Base-by-base conservation (phyloP, 2,329 filamentous ascomycete species). In the Monosporascus sp. region DNA sequence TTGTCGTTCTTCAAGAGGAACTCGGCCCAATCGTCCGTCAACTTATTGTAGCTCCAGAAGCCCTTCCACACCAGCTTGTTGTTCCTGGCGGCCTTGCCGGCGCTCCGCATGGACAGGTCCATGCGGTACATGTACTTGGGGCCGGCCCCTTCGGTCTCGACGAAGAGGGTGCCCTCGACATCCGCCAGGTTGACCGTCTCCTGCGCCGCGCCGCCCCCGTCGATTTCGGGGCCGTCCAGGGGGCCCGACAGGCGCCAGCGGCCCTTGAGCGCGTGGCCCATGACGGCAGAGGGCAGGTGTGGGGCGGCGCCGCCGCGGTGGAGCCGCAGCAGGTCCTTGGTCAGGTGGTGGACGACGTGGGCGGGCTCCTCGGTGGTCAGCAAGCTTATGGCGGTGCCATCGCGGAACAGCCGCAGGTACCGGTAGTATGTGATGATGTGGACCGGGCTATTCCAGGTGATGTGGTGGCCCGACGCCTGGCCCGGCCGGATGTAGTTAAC, bases 341-440 rank as follows among this genome's bases (percentile, higher is more conserved):
- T 90, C 20, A 99, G 78, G 63, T 93, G 81, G 52, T 91, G 89
- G 0, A 99, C 90, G 14, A 97, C 89, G 18, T 95, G 89, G n/a
- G 80, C 73, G 1, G 94, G 94, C 66, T 96, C 90, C 5, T 81
- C 73, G 0, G 89, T 95, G 0, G 88, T 90, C 37, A 95, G 79
- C 2, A 99, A 79, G 51, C 86, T 90, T 54, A 97, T 85, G 58
- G 81, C 84, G 1, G 88, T 87, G 27, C 94, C 94, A 69, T 97
- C 90, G 24, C 91, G 88, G 74, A 94, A 94, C 75, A 99, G 94
- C 50, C 94, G 89, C 3, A 99, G 81, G 72, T 97, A 99, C 54
- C 94, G 90, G 74, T 96, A 99, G 74, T 97, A 99, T 1, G 94
- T 99, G 48, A 99, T 91, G 54, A 97, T 95, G 68, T 96, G 91